Evolutionary conservation across 495 filamentous ascomycete genomes (phyloP), one percentile per base, ranked within the genome.

Genomic region (Neurospora sp.): DNA sequence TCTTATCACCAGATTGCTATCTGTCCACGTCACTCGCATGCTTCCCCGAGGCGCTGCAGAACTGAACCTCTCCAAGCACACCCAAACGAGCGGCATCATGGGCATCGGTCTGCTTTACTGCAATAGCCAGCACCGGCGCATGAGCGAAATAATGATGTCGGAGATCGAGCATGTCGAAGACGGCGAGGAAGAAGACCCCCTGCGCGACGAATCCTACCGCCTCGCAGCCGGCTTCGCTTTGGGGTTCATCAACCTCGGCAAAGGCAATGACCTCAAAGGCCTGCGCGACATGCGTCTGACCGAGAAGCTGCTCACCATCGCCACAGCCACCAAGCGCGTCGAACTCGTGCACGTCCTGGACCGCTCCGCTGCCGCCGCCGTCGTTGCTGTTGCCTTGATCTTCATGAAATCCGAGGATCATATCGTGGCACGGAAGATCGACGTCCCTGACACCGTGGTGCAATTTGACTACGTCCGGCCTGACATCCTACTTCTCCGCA

Each of bases 111-210:
- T 99, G 10, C 83, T 99, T 3, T 99, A 98, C 78, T 97, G 92
- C 82, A 91, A 93, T 79, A 97, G 94, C 31, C 96, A 98, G 75
- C 96, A 99, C 83, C 92, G 96, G 8, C 89, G 96, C 69, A 99
- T 99, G 96, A 97, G 93, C 77, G 96, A 99, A 79, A 92, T 98
- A 41, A 97, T 98, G 93, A 87, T 98, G 45, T 97, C 94, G 0
- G 96, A 99, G 79, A 96, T 99, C 68, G 94, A 98, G 75, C 91
- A 93, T 69, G 85, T 92, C 45, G 93, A 93, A 44, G 80, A 87
- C 16, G 92, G 93, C 68, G 82, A 85, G 17, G 86, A 88, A 12
- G 85, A 89, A 42, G 94, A 98, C 73, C 89, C 88, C n/a, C 81
- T 98, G 17, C 90, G 96, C 35, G 94, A 96, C 76, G 96, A 99